Base-by-base conservation (phyloP, 1,139 yeast genomes). In the Pichia norvegensis region DNA sequence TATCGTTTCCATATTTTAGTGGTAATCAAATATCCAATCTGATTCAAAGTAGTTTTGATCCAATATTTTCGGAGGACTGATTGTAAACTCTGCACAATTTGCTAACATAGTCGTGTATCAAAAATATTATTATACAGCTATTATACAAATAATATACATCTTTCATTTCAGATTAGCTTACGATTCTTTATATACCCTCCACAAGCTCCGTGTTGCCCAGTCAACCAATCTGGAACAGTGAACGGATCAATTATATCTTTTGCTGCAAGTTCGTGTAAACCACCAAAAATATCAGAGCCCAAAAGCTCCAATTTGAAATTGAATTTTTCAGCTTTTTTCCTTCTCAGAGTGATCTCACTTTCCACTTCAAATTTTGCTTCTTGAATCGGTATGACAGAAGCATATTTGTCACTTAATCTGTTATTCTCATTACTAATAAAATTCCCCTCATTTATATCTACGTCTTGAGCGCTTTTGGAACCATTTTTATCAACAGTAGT, bases 221-320 rank as follows among this genome's bases (percentile, higher is more conserved):
- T 81, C 38, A 86, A 60, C 90, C 90, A 86, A 19, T 76, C 72
- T 0, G 95, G 95, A 27, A 85, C 64, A 1, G 58, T 67, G 16
- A 68, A 65, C 0, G 85, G 76, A 55, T 84, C 74, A 2, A 81
- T 59, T 0, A 72, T 56, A 40, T 75, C 78, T 16, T 67, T 56
- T 4, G 69, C 78, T n/a, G 88, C 77, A 33, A 86, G 67, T 55
- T 84, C 81, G 60, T 85, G 88, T 37, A 87, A 57, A 0, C 95
- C 96, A 2, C 78, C 95, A 70, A 81, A 85, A 1, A 87, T 76
- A 60, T 87, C 95, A n/a, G 68, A 65, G 0, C 96, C 96, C 3
- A 73, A 67, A 6, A 86, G 61, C 48, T 73, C 70, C 25, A 86
- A 50, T 21, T 69, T 72, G 2, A 85, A 64, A 3, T 53, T 50